Percentiles rank a stretch among this genome's conserved stretches.
Conservation (phyloP, 805 yeast genomes). For the Kodamaea kaohsiungensis region DNA sequence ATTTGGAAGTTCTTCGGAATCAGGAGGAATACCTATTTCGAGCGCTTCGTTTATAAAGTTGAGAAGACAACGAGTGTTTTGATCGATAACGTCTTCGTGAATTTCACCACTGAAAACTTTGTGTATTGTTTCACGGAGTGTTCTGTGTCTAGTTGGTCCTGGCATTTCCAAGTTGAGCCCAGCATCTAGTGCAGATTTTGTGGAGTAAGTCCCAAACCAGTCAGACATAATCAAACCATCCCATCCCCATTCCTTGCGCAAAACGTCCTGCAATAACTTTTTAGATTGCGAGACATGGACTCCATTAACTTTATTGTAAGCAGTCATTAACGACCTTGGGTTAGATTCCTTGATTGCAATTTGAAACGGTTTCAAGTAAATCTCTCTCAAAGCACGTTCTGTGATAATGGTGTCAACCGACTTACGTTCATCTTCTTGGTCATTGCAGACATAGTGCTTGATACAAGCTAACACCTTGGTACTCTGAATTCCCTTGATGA, state of each 20-base stretch:
- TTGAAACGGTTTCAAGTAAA: constrained; percentile 64
- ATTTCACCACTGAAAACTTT: constrained; percentile 44
- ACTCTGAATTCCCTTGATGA: constrained; percentile 56
- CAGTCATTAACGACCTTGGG: constrained; percentile 61
- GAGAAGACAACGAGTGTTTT: constrained; percentile 49
- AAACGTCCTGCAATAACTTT: constrained; percentile 43
- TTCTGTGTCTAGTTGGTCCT: constrained; percentile 55
- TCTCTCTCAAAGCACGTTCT: constrained; percentile 64
- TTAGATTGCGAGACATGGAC: constrained; percentile 53
- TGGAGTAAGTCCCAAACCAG: constrained; percentile 61
- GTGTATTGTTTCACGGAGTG: constrained; percentile 40
- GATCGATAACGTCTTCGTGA: constrained; percentile 43
- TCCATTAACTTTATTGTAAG: constrained; percentile 66
- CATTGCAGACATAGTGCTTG: constrained; percentile 66
- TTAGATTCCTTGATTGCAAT: constrained; percentile 52
- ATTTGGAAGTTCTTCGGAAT: constrained; percentile 37
- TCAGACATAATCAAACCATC: constrained; percentile 61
- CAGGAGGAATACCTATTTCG: constrained; percentile 41
- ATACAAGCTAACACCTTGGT: constrained; percentile 54
- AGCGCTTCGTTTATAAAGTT: constrained; percentile 46
- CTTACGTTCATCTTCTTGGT: constrained; percentile 56
- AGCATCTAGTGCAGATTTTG: constrained; percentile 46
- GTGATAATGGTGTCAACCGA: constrained; percentile 51
- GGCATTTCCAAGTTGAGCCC: constrained; percentile 72
- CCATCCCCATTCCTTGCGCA: constrained; percentile 59